Evolutionary conservation across 805 yeast species (phyloP).

Genomic region (Saccharomycodes ludwigii): DNA sequence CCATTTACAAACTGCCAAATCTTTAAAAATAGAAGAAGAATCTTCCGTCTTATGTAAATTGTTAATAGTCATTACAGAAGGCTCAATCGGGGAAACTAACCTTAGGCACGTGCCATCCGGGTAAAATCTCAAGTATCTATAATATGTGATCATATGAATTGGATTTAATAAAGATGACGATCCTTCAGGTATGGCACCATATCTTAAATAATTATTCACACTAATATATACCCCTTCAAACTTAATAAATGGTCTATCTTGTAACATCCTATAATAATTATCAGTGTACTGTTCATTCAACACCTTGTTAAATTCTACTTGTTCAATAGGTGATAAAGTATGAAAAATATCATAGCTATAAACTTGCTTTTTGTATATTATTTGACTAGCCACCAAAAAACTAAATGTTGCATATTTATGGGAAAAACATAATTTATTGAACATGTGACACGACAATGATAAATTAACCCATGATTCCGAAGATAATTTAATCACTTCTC

Average conservation of each 20-base stretch:
- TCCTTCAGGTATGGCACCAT: constrained; percentile 63
- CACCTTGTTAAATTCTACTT: constrained; percentile 16
- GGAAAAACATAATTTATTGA: constrained; percentile 44
- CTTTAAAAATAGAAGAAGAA: too few species aligned
- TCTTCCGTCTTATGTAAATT: constrained; percentile 29
- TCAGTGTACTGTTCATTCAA: constrained; percentile 31
- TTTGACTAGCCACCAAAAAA: constrained; percentile 31
- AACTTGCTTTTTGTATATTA: constrained; percentile 27
- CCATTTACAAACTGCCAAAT: constrained; percentile 45
- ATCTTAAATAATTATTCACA: constrained; percentile 70
- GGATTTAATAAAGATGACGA: constrained; percentile 63
- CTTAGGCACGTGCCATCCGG: constrained; percentile 67
- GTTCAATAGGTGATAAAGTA: constrained; percentile 2
- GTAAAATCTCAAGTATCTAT: constrained; percentile 71
- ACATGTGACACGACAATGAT: constrained; percentile 43
- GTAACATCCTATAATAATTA: constrained; percentile 26
- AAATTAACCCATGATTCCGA: constrained; percentile 58
- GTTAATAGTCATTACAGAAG: constrained; percentile 51
- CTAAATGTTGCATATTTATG: constrained; percentile 38
- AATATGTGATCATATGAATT: constrained; percentile 74
- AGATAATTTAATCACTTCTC: constrained; percentile 31
- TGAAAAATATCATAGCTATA: constrained; percentile 2
- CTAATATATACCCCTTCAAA: constrained; percentile 79
- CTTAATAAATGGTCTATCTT: constrained; percentile 62
- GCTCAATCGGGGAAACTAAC: constrained; percentile 62